phyloP scores from a whole-genome alignment of 768 basidiomycete species.

The Tubosaeta brunneosetosa region DNA sequence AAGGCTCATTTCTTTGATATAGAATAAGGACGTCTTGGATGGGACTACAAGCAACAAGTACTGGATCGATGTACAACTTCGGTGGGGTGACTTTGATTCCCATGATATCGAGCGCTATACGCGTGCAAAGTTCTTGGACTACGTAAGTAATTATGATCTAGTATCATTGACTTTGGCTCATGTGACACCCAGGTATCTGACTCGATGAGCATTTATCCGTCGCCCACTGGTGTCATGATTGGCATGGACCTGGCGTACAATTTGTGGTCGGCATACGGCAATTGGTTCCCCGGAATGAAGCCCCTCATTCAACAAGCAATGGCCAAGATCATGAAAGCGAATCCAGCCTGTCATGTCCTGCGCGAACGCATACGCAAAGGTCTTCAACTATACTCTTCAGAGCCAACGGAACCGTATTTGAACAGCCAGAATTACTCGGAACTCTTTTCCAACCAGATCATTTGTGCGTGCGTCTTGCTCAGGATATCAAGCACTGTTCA shows the following conservation, averaged over 20 bases:
- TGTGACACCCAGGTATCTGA: slow-evolving; percentile 64
- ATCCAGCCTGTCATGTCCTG: slow-evolving; percentile 94
- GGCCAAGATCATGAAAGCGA: slow-evolving; percentile 99
- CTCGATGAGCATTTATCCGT: slow-evolving; percentile 98
- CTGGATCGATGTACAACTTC: slow-evolving; percentile 94
- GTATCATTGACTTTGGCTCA: not conserved
- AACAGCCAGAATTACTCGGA: slow-evolving; percentile 98
- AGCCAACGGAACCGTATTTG: slow-evolving; percentile 97
- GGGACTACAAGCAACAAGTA: slow-evolving; percentile 99
- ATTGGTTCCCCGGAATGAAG: slow-evolving; percentile 99
- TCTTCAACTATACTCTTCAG: slow-evolving; percentile 96
- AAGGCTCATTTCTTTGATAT: slow-evolving; percentile 11
- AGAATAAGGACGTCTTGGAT: slow-evolving; percentile 93
- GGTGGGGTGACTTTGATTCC: slow-evolving; percentile 98
- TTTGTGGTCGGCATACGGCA: slow-evolving; percentile 96
- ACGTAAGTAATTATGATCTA: slow-evolving; percentile 45
- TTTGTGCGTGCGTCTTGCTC: slow-evolving; percentile 49
- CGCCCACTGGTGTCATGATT: slow-evolving; percentile 97
- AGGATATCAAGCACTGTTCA: slow-evolving; percentile 4
- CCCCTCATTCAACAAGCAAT: slow-evolving; percentile 97
- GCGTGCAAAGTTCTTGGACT: slow-evolving; percentile 98
- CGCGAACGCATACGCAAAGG: slow-evolving; percentile 99
- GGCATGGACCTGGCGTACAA: slow-evolving; percentile 99
- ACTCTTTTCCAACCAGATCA: slow-evolving; percentile 97
- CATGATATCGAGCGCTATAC: slow-evolving; percentile 99